Conservation (phyloP, 305 asterid genomes). For the Fraxinus latifolia region DNA sequence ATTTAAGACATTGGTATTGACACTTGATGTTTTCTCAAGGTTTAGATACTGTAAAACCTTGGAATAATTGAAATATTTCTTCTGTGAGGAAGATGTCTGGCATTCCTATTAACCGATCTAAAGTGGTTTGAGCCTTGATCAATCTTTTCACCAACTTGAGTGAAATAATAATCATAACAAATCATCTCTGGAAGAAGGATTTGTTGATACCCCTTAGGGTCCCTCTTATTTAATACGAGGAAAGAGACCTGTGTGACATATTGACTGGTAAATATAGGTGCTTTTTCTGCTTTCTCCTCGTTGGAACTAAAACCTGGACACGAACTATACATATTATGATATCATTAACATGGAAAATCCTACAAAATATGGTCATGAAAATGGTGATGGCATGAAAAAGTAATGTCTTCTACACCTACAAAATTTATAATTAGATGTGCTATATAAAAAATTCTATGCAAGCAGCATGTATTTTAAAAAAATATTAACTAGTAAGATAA, state of each 20-base stretch:
- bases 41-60: background rate
- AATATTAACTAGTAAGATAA: background rate
- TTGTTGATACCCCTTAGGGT: background rate
- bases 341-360: conserved; percentile 8
- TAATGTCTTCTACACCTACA: background rate
- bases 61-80: conserved; percentile 9
- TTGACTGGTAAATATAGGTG: background rate
- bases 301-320: conserved; percentile 6
- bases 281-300: background rate
- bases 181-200: background rate
- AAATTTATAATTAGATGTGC: background rate
- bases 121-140: conserved; percentile 8
- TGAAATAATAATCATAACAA: background rate
- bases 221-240: background rate
- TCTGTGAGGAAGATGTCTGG: conserved; percentile 9
- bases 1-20: background rate
- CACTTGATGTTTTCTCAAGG: conserved; percentile 9
- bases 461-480: background rate
- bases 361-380: conserved; percentile 19
- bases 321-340: background rate
- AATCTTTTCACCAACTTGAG: background rate
- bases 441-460: background rate
- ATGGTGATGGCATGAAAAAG: background rate
- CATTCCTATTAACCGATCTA: conserved; percentile 3
- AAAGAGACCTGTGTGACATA: conserved; percentile 4